Conservation (phyloP, 495 filamentous ascomycete genomes). For the Podospora anserina region DNA sequence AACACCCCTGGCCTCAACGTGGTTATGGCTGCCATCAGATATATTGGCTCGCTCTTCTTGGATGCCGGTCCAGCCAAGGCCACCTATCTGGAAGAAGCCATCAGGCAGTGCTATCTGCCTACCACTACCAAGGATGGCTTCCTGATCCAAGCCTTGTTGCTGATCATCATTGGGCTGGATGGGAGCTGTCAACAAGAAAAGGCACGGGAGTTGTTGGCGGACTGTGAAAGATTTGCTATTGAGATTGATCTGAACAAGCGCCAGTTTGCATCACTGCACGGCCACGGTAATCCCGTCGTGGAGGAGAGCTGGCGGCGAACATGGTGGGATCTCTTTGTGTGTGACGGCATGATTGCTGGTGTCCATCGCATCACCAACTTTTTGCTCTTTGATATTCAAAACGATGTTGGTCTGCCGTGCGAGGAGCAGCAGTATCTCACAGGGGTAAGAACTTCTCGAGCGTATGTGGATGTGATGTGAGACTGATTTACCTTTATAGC, state of each 20-base stretch:
- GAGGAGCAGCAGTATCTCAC: conserved; percentile 67
- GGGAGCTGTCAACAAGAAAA: conserved; percentile 65
- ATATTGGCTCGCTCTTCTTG: conserved; percentile 62
- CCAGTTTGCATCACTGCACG: conserved; percentile 46
- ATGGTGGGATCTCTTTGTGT: conserved; percentile 87
- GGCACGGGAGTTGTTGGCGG: conserved; percentile 61
- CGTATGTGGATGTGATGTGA: background rate
- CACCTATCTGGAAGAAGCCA: conserved; percentile 56
- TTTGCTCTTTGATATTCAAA: conserved; percentile 50
- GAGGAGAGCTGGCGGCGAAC: conserved; percentile 79
- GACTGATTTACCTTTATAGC: conserved; percentile 37
- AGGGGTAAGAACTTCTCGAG: conserved; percentile 49
- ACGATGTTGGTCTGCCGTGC: conserved; percentile 67
- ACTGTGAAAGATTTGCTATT: conserved; percentile 66
- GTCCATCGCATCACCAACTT: conserved; percentile 58
- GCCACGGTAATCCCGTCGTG: conserved; percentile 46
- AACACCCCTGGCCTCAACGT: conserved; percentile 35
- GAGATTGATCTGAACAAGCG: conserved; percentile 71
- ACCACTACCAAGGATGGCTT: conserved; percentile 58
- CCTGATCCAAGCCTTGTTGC: conserved; percentile 70
- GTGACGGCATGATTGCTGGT: conserved; percentile 65
- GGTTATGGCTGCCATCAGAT: conserved; percentile 63
- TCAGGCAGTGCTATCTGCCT: conserved; percentile 49
- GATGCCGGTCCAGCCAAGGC: conserved; percentile 49
- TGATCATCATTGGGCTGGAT: conserved; percentile 75